A percentile compares a stretch with the other conserved stretches of the same genome.
Evolutionary conservation across 345 rosid genomes (phyloP).

Genomic region (Hibiscus mutabilis): DNA sequence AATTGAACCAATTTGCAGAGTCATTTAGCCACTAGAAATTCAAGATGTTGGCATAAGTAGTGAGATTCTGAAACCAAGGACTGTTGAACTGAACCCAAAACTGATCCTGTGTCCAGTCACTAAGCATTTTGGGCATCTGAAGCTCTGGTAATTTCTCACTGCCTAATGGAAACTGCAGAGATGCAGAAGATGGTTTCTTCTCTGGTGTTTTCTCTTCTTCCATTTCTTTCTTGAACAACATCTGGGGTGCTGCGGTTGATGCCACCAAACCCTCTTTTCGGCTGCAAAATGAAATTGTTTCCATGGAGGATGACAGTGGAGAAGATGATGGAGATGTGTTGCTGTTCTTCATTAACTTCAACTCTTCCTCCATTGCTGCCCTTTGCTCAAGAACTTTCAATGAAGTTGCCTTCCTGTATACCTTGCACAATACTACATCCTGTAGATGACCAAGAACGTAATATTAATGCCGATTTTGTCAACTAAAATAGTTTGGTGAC

Average conservation of each 20-base stretch:
- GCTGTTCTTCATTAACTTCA: slow-evolving; percentile 17
- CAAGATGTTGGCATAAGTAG: slow-evolving; percentile 44
- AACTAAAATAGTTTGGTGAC: too few relatives aligned
- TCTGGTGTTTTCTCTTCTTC: neutral
- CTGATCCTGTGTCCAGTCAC: slow-evolving; percentile 72
- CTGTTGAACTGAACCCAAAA: slow-evolving; percentile 48
- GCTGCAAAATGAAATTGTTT: slow-evolving; percentile 29
- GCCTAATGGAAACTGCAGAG: slow-evolving; percentile 48
- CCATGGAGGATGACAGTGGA: slow-evolving; percentile 38
- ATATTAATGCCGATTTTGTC: too few relatives aligned
- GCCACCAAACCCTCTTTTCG: slow-evolving; percentile 35
- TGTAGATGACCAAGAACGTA: slow-evolving; percentile 4
- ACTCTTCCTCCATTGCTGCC: slow-evolving; percentile 64
- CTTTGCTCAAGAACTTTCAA: slow-evolving; percentile 80
- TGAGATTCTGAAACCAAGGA: slow-evolving; percentile 78
- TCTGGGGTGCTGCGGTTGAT: slow-evolving; percentile 11
- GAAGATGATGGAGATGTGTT: slow-evolving; percentile 36
- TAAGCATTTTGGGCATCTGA: slow-evolving; percentile 47
- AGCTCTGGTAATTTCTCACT: slow-evolving; percentile 51
- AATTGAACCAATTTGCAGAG: too few relatives aligned
- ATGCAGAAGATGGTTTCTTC: slow-evolving; percentile 16
- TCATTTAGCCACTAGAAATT: slow-evolving; percentile 29
- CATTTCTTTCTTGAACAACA: slow-evolving; percentile 22
- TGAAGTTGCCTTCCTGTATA: slow-evolving; percentile 87
- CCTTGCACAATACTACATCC: slow-evolving; percentile 87